phyloP scores from a whole-genome alignment of 1,139 yeast species.

The Zygoascus hellenicus region DNA sequence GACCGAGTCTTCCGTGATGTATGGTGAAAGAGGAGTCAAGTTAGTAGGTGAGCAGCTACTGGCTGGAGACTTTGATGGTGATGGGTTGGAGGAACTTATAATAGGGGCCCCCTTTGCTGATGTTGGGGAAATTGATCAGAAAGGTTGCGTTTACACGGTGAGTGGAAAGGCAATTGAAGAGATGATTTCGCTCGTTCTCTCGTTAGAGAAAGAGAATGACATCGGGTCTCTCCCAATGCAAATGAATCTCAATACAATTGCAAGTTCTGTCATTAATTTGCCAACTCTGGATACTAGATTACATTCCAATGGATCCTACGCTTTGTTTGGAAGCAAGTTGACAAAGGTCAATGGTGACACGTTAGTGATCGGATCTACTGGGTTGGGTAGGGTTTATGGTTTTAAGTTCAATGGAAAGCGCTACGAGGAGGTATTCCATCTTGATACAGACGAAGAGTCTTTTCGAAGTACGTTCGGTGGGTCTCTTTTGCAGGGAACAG shows the following conservation, averaged over 20 bases:
- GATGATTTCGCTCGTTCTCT: conserved; percentile 8
- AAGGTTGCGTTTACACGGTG: conserved; percentile 40
- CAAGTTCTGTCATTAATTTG: conserved; percentile 11
- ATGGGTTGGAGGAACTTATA: conserved; percentile 39
- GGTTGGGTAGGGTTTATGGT: conserved; percentile 27
- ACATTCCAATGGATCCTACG: conserved; percentile 16
- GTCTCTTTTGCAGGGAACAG: conserved; percentile 22
- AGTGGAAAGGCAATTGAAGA: conserved; percentile 32
- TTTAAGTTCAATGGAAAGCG: conserved; percentile 15
- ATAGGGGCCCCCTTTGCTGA: conserved; percentile 43
- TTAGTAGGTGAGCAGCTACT: conserved; percentile 32
- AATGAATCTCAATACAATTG: conserved; percentile 26
- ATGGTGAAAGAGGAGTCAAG: conserved; percentile 40
- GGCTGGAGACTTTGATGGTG: conserved; percentile 34
- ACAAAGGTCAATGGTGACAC: conserved; percentile 14
- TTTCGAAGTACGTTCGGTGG: conserved; percentile 28
- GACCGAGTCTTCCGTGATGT: conserved; percentile 21
- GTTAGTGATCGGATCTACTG: conserved; percentile 31
- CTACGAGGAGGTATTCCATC: background rate
- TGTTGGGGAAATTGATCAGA: conserved; percentile 30
- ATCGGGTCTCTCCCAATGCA: conserved; percentile 10
- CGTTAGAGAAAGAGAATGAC: conserved; percentile 5
- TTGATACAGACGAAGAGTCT: conserved; percentile 5
- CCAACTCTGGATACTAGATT: conserved; percentile 8
- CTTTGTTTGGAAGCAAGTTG: conserved; percentile 27